These are phyloP conservation scores for Dovyalis caffra DNA, from an alignment of 345 rosid species.

Conservation along the genomic window DNA sequence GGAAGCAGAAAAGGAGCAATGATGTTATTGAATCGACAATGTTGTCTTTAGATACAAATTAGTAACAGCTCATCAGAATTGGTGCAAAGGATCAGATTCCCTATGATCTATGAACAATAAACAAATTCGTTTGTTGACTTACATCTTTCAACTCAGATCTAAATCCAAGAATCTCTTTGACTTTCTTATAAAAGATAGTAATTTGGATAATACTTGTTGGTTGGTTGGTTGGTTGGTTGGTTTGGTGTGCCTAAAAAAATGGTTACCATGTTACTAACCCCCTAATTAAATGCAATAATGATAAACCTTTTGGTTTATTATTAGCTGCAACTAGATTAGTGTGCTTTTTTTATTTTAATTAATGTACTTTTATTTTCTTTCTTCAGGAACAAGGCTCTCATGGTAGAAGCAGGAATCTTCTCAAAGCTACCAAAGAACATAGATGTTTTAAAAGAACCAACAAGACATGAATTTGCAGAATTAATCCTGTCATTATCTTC, in stretches of 20 bases:
- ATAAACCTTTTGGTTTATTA: background rate
- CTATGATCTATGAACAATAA: slow-evolving; percentile 17
- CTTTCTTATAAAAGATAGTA: slow-evolving; percentile 16
- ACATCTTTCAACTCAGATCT: slow-evolving; percentile 36
- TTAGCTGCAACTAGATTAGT: background rate
- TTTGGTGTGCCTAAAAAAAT: background rate
- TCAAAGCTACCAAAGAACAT: slow-evolving; percentile 58
- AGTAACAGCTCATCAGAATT: slow-evolving; percentile 12
- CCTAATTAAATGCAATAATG: background rate
- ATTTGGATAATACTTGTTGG: slow-evolving; percentile 6
- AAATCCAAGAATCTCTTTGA: slow-evolving; percentile 43
- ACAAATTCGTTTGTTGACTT: slow-evolving; percentile 27
- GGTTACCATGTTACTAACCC: background rate
- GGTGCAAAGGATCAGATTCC: slow-evolving; percentile 34
- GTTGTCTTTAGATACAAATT: slow-evolving; percentile 18
- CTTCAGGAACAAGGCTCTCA: slow-evolving; percentile 79
- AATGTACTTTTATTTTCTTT: background rate
- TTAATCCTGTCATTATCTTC: slow-evolving; percentile 63
- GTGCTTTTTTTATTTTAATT: background rate
- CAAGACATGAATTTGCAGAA: slow-evolving; percentile 51
- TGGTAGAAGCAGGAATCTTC: slow-evolving; percentile 75
- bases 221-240: background rate
- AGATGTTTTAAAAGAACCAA: slow-evolving; percentile 46
- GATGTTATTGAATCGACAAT: slow-evolving; percentile 16
- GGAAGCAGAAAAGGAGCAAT: slow-evolving; percentile 10